These are phyloP conservation scores for Colletotrichum magnum DNA, from an alignment of 2,329 filamentous ascomycete genomes.

Conservation along the genomic window DNA sequence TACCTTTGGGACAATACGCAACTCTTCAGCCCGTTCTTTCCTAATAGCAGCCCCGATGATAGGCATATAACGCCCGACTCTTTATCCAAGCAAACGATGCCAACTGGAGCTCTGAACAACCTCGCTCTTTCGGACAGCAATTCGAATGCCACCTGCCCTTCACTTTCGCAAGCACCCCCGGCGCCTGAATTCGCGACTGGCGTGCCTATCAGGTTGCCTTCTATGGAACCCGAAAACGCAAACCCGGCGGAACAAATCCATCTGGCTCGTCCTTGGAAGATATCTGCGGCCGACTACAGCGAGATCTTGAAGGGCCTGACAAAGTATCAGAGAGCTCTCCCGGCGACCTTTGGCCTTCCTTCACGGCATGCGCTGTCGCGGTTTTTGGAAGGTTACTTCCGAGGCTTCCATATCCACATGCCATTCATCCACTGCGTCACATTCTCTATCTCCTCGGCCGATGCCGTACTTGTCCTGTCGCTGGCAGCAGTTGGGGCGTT, in stretches of 20 bases:
- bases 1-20: slow-evolving; percentile 12
- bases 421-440: slow-evolving; percentile 66
- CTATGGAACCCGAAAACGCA: slow-evolving; percentile 5
- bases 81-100: no score
- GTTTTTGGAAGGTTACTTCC: slow-evolving; percentile 66
- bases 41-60: no score
- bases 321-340: slow-evolving; percentile 56
- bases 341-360: slow-evolving; percentile 58
- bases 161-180: not conserved
- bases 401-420: slow-evolving; percentile 64
- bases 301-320: slow-evolving; percentile 35
- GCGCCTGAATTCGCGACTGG: not conserved
- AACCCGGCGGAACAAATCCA: not conserved
- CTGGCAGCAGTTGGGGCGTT: slow-evolving; percentile 64
- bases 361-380: slow-evolving; percentile 62
- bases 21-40: not conserved
- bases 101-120: no score
- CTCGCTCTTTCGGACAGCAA: no score
- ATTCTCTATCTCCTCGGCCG: slow-evolving; percentile 58
- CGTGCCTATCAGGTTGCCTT: not conserved
- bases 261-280: slow-evolving; percentile 37
- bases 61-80: no score
- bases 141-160: no score
- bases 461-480: slow-evolving; percentile 64
- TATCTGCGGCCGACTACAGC: slow-evolving; percentile 38